Percentiles rank a stretch among this genome's conserved stretches.
Conservation (phyloP, 352 stramenopile genomes). For the Phytophthora meadii region DNA sequence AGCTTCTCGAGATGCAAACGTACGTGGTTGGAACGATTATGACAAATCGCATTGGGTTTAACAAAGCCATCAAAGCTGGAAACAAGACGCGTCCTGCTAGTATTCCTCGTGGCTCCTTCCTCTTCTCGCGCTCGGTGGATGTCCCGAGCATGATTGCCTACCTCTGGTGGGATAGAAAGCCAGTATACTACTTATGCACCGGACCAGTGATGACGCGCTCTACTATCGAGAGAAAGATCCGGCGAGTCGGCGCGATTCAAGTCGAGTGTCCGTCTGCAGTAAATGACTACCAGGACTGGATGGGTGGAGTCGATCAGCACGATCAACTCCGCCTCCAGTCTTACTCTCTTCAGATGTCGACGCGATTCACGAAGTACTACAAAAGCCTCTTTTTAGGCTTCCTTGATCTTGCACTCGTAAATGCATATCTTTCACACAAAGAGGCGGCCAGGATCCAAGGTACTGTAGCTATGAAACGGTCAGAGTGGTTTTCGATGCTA, state of each 20-base stretch:
- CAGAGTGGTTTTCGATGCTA: not conserved
- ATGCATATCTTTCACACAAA: not conserved
- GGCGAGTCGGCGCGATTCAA: not conserved
- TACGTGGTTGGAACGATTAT: not conserved
- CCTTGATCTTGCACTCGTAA: not conserved
- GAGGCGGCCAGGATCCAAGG: not conserved
- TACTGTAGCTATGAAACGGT: not conserved
- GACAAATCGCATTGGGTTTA: not conserved
- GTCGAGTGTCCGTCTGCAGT: not conserved
- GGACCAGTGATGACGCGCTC: not conserved
- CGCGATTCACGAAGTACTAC: not conserved
- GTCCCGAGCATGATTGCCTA: not conserved
- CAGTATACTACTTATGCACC: not conserved
- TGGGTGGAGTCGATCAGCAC: not conserved
- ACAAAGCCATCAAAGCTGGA: not conserved
- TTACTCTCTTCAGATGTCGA: not conserved
- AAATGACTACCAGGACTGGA: not conserved
- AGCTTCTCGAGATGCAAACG: not conserved
- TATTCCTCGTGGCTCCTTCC: not conserved
- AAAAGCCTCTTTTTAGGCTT: not conserved
- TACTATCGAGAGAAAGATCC: not conserved
- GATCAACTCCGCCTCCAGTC: not conserved
- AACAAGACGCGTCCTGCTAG: not conserved
- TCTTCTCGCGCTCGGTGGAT: not conserved
- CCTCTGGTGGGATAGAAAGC: not conserved